phyloP scores from a whole-genome alignment of 306 rosid genomes.

The Abrus precatorius region DNA sequence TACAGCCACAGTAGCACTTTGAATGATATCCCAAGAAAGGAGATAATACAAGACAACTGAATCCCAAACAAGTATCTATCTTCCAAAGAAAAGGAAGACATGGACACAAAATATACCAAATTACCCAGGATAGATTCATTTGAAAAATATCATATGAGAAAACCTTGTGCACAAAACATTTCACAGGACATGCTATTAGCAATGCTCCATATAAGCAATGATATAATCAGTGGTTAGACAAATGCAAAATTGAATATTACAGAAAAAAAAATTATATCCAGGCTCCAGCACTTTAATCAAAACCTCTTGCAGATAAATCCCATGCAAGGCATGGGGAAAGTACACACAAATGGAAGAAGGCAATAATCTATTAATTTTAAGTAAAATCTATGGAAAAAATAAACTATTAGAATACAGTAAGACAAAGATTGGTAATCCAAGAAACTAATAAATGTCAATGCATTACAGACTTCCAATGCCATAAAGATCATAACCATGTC shows the following conservation, averaged over 20 bases:
- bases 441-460: constrained; percentile 17
- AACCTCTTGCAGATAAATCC: constrained; percentile 31
- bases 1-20: constrained; percentile 1
- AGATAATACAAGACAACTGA: constrained; percentile 25
- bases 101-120: constrained; percentile 7
- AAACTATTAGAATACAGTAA: constrained; percentile 1
- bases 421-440: neutral
- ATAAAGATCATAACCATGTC: constrained; percentile 35
- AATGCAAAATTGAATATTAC: constrained; percentile 2
- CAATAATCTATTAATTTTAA: constrained; percentile 8
- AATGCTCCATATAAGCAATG: constrained; percentile 18
- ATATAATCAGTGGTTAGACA: neutral
- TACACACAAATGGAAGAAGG: constrained; percentile 12
- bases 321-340: constrained; percentile 3
- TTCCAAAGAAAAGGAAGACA: constrained; percentile 21
- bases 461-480: constrained; percentile 29
- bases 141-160: constrained; percentile 1
- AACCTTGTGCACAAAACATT: constrained; percentile 9
- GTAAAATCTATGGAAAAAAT: neutral
- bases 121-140: neutral
- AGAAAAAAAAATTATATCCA: constrained; percentile 1
- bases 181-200: constrained; percentile 3
- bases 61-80: constrained; percentile 19
- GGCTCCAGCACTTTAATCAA: constrained; percentile 9
- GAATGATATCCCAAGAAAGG: constrained; percentile 23